Evolutionary conservation across 225 moss, liverwort and hornwort genomes (phyloP).

Genomic region (Takakia lepidozioides): DNA sequence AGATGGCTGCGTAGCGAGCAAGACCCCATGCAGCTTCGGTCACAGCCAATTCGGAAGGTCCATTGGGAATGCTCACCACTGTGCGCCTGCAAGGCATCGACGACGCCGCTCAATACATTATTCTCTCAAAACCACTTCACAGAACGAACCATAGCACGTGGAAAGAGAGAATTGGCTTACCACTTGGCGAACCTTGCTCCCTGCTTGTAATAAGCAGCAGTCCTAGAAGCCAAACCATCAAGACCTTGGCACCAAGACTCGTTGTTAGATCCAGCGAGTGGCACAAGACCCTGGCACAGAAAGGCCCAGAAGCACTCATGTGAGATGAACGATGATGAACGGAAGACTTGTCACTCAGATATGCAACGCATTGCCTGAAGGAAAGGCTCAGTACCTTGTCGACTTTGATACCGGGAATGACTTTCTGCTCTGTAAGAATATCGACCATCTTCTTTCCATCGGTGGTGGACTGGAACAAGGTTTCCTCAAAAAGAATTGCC

Average conservation of each 20-base stretch:
- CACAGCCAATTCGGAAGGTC: too few species aligned
- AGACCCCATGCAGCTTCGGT: too few species aligned
- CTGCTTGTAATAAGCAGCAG: conserved; percentile 9
- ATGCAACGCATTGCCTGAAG: too few species aligned
- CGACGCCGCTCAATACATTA: too few species aligned
- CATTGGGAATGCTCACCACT: too few species aligned
- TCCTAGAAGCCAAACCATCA: conserved; percentile 11
- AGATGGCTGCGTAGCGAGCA: too few species aligned
- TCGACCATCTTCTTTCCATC: conserved; percentile 17
- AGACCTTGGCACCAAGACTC: conserved; percentile 13
- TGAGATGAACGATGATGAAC: not conserved
- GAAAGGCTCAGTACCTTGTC: conserved; percentile 4
- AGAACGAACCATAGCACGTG: too few species aligned
- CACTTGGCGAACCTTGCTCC: conserved; percentile 19
- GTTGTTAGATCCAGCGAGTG: conserved; percentile 13
- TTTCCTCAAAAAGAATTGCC: conserved; percentile 15
- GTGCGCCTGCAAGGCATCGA: too few species aligned
- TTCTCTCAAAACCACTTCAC: too few species aligned
- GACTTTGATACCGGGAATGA: conserved; percentile 13
- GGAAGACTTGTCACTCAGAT: too few species aligned
- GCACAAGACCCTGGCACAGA: conserved; percentile 3
- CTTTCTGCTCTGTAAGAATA: conserved; percentile 5
- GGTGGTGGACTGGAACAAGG: conserved; percentile 11
- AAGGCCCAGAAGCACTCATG: not conserved
- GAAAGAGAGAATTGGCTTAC: not conserved